Evolutionary conservation across 306 rosid species (phyloP), one percentile per base, ranked within the genome.

Genomic region (Cucurbita argyrosperma): DNA sequence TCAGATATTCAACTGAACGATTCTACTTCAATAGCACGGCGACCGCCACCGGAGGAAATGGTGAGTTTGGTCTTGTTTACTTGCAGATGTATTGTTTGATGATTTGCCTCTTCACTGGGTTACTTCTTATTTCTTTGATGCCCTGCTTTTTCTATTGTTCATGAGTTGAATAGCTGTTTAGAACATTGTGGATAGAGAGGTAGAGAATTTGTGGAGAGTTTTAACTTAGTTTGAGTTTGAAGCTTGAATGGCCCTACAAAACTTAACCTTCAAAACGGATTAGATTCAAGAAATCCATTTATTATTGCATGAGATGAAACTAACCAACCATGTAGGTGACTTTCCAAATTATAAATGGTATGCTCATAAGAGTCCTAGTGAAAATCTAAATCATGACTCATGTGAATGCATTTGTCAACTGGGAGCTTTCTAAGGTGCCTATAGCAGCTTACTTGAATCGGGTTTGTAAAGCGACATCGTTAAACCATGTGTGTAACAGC

Each of bases 1-100:
- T 86, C 79, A 86, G 96, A 58, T 88, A 77, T 77, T 90, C 96
- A 4, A 64, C 77, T 0, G 76, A 84, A 3, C 85, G 79, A 77
- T 90, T 90, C 53, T 88, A 86, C 49, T n/a, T 38, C 16, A 79
- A 83, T 76, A 88, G 82, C 76, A 81, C 92, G 1, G 76, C 75
- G 3, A 39, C 37, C 18, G 59, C 26, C 3, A 35, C 52, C 2
- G 37, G 65, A 74, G 63, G 74, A 79, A 80, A 65, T 42, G 74
- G 76, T 64, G 87, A 92, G 88, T 55, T 60, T 12, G 30, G 81
- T 71, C 53, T 35, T 39, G 18, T 54, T 76, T 7, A 23, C 61
- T 23, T 46, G 18, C 12, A 43, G 16, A 45, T 47, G 51, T 16
- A 40, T 18, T 38, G 30, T 63, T 65, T 43, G n/a, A 42, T n/a